Base-by-base conservation (phyloP, 192 early-diverging fungal species). In the Chytriomyces confervae region DNA sequence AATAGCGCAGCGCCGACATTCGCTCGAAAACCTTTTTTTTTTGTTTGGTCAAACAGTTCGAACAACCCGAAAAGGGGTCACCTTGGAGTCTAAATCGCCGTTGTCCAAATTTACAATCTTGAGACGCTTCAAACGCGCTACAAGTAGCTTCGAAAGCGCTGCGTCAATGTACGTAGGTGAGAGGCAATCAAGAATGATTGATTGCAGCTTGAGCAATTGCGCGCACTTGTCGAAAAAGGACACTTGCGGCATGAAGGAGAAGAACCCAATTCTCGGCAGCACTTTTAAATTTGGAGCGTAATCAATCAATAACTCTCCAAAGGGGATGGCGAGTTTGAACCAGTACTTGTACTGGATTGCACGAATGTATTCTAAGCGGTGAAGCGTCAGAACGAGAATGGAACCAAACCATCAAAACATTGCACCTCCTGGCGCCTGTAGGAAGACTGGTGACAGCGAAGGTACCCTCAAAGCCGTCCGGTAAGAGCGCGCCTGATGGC, bases 21-120 rank as follows among this genome's bases (percentile, higher is more conserved):
- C 36, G 36, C 36, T 36, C 36, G 36, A 36, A 36, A 36, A 36
- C 0, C 13, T 11, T 46, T 27, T 23, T 45, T 36, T 5, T 47
- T 13, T 47, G 66, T 46, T 46, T 49, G 6, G 27, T 13, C 66
- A 13, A 46, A 13, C 13, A 45, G 36, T 36, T 36, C 36, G 11
- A 36, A 23, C 11, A 64, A 64, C 62, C 7, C 13, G 36, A 20
- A 20, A 5, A 5, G 9, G 36, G 48, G 43, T 18, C 10, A 67
- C 27, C 11, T 29, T 67, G 11, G 8, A n/a, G 44, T 67, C 66
- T 46, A 67, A 67, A n/a, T 10, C 7, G 7, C 48, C 66, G 43
- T 67, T 67, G 44, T 67, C 66, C 27, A 67, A 23, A 23, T 67
- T 67, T 23, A 67, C 66, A 47, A 67, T 46, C 48, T 67, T 67